These are phyloP conservation scores for Phaeosphaeria sp. DNA, from an alignment of 2,329 filamentous ascomycete species.

Conservation along the genomic window DNA sequence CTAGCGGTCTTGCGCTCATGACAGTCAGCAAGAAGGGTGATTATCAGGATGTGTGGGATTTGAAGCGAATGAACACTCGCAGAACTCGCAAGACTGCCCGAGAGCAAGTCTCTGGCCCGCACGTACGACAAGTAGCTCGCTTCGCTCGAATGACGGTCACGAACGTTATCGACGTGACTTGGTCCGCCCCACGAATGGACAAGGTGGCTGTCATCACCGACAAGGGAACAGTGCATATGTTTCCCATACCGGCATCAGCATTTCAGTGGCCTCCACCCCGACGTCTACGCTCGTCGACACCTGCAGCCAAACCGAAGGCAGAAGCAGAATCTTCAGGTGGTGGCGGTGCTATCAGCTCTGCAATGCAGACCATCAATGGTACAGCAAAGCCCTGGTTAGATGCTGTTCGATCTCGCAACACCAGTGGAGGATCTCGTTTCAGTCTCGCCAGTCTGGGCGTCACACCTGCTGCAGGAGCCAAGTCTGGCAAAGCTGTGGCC, in stretches of 20 bases:
- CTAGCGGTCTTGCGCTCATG: conserved; percentile 75
- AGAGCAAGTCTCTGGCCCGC: conserved; percentile 46
- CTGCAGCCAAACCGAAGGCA: conserved; percentile 37
- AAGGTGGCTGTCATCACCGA: conserved; percentile 89
- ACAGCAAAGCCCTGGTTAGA: conserved; percentile 49
- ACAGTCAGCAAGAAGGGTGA: conserved; percentile 86
- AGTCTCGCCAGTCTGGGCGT: conserved; percentile 48
- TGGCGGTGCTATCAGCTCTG: conserved; percentile 44
- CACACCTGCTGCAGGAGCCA: conserved; percentile 58
- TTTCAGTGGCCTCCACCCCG: conserved; percentile 85
- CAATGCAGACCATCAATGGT: conserved; percentile 54
- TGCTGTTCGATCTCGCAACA: conserved; percentile 46
- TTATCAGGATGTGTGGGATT: conserved; percentile 80
- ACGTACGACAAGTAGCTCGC: conserved; percentile 82
- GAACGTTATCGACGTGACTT: conserved; percentile 87
- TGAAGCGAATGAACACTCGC: conserved; percentile 65
- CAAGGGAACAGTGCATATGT: conserved; percentile 91
- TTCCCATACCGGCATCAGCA: conserved; percentile 82
- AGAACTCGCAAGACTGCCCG: conserved; percentile 40
- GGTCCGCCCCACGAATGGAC: conserved; percentile 82
- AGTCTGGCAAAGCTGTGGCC: conserved; percentile 74
- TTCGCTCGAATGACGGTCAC: conserved; percentile 93
- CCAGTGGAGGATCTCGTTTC: conserved; percentile 40
- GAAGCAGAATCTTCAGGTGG: conserved; percentile 42
- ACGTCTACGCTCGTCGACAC: conserved; percentile 41